Conservation (phyloP, 371 early-diverging fungal species). For the Circinella minor region DNA sequence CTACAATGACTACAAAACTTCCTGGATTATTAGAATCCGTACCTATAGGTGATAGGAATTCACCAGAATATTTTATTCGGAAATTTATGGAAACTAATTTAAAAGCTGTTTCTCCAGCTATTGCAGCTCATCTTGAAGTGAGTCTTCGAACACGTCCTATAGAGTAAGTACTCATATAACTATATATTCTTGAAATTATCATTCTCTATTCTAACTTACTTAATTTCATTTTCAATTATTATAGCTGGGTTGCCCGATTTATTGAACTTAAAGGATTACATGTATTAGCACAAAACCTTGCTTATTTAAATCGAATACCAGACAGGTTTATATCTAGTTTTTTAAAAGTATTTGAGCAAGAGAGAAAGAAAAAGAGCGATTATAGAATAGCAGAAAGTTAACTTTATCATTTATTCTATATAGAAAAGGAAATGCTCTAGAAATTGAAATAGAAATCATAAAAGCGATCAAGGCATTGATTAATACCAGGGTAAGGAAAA, state of each 20-base stretch:
- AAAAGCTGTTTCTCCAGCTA: constrained; percentile 40
- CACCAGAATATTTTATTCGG: constrained; percentile 49
- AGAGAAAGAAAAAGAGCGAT: neutral
- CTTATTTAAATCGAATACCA: constrained; percentile 47
- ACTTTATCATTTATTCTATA: neutral
- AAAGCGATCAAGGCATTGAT: constrained; percentile 74
- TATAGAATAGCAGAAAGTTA: neutral
- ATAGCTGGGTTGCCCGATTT: constrained; percentile 57
- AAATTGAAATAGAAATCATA: constrained; percentile 76
- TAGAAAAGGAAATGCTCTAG: constrained; percentile 62
- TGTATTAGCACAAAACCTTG: constrained; percentile 61
- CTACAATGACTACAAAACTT: too few species aligned
- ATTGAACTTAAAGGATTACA: constrained; percentile 71
- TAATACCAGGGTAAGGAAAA: constrained; percentile 54
- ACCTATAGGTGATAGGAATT: constrained; percentile 30
- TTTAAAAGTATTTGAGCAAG: neutral
- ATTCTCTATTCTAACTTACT: too few species aligned
- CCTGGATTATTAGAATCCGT: constrained; percentile 8
- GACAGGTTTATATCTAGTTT: constrained; percentile 25
- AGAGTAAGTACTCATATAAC: constrained; percentile 29
- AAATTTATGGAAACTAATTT: constrained; percentile 46
- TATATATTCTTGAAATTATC: too few species aligned
- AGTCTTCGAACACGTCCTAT: constrained; percentile 49
- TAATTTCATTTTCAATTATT: neutral
- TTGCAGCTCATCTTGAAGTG: constrained; percentile 49